These are phyloP conservation scores for Penicillium soppii DNA, from an alignment of 495 filamentous ascomycete genomes.

Conservation along the genomic window DNA sequence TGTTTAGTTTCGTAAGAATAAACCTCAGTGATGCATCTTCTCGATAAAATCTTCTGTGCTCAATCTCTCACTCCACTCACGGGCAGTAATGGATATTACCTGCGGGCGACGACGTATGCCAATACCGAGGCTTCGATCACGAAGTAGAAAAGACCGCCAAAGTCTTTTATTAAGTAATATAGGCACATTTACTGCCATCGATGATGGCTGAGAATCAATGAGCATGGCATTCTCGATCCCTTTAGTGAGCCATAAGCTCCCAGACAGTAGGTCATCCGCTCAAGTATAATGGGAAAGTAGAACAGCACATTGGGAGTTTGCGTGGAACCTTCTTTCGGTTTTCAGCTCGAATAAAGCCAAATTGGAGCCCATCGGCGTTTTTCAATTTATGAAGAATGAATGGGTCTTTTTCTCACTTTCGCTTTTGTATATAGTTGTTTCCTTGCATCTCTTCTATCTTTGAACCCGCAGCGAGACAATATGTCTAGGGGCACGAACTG, in stretches of 20 bases:
- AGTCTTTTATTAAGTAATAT: slow-evolving; percentile 39
- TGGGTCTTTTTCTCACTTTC: slow-evolving; percentile 23
- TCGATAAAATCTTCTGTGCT: slow-evolving; percentile 39
- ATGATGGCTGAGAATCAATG: slow-evolving; percentile 34
- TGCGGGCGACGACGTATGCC: slow-evolving; percentile 48
- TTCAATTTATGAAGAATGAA: not conserved
- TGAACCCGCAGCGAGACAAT: slow-evolving; percentile 43
- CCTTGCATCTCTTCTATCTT: slow-evolving; percentile 40
- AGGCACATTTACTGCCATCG: slow-evolving; percentile 11
- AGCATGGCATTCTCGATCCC: slow-evolving; percentile 49
- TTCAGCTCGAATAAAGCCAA: slow-evolving; percentile 31
- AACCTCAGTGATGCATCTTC: slow-evolving; percentile 38
- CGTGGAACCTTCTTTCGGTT: slow-evolving; percentile 28
- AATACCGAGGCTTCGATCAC: slow-evolving; percentile 49
- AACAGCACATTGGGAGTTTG: slow-evolving; percentile 42
- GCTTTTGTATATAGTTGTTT: slow-evolving; percentile 42
- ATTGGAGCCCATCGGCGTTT: not conserved
- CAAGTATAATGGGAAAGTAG: slow-evolving; percentile 43
- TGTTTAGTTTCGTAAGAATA: slow-evolving; percentile 43
- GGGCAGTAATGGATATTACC: slow-evolving; percentile 39
- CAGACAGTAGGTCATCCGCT: slow-evolving; percentile 36
- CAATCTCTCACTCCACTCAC: slow-evolving; percentile 30
- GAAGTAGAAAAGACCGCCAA: slow-evolving; percentile 52
- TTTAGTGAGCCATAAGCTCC: slow-evolving; percentile 45
- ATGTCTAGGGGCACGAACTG: slow-evolving; percentile 43